Base-by-base conservation (phyloP, 2,329 filamentous ascomycete species). In the Dothiorella sarmentorum region DNA sequence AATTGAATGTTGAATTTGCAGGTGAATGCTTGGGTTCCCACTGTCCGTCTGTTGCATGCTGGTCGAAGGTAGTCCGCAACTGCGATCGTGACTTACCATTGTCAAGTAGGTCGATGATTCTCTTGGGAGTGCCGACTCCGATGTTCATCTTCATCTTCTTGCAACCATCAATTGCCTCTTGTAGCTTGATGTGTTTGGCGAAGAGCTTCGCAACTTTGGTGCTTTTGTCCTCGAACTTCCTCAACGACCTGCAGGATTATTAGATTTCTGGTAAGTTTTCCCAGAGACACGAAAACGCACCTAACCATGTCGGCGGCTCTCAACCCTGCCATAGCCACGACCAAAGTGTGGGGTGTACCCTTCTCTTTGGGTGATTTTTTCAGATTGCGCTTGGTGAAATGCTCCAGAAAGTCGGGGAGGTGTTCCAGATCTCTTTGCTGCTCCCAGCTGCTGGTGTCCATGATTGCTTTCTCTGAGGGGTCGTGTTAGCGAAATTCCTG, bases 141-240 rank as follows among this genome's bases (percentile, higher is more conserved):
- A 97, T 89, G 26, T 91, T 90, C 11, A 91, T 90, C 44, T 80
- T 81, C 55, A 78, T 78, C 62, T 79, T 82, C 67, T 88, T 82
- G 40, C 96, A 84, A 69, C 89, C 89, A 60, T 87, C 81, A 55
- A 92, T 85, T 31, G 92, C 89, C 67, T 97, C 93, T 56, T 90
- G 84, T 10, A 99, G 75, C 76, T 99, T 99, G 78, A 99, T 96
- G 73, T 99, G 94, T 74, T 99, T 99, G 29, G 94, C 93, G 73
- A 99, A 99, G 70, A 99, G 79, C 73, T 99, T 99, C 2, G 90
- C 89, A 1, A 99, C 86, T 44, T 84, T 82, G 51, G 82, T 85
- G 7, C 90, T 85, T 71, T 94, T 91, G 55, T 82, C 86, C 69
- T 92, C 89, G 66, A 94, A 93, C 63, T 86, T 85, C 47, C 91